phyloP scores from a whole-genome alignment of 768 basidiomycete species.

The Russula compacta region DNA sequence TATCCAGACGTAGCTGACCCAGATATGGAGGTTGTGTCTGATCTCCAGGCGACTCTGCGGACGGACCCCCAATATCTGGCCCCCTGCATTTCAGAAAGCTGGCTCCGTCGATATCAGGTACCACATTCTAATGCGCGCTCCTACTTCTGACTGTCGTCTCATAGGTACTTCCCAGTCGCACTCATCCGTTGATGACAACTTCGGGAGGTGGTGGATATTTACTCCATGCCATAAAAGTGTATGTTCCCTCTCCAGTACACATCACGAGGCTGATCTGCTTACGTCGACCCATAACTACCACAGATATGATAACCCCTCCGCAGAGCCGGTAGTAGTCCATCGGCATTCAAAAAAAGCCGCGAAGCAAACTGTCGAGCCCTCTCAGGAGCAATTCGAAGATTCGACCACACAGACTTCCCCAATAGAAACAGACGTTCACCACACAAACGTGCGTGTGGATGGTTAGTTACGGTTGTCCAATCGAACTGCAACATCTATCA shows the following conservation, averaged over 20 bases:
- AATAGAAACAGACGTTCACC: not conserved
- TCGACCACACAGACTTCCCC: not conserved
- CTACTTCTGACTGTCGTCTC: not conserved
- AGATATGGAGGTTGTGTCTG: constrained; percentile 52
- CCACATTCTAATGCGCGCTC: not conserved
- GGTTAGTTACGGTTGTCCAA: not conserved
- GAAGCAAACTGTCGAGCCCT: constrained; percentile 20
- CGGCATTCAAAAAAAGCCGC: constrained; percentile 28
- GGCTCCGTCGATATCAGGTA: constrained; percentile 83
- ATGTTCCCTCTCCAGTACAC: constrained; percentile 20
- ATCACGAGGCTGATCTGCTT: not conserved
- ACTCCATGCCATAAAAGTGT: constrained; percentile 84
- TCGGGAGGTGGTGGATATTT: constrained; percentile 86
- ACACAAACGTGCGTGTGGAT: not conserved
- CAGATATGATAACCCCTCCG: constrained; percentile 52
- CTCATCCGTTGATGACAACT: constrained; percentile 90
- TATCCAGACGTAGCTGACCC: not conserved
- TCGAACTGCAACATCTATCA: not conserved
- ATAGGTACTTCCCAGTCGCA: constrained; percentile 84
- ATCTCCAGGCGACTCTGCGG: constrained; percentile 65
- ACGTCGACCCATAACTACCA: not conserved
- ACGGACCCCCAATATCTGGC: constrained; percentile 58
- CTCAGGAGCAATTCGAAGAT: not conserved
- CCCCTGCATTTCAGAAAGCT: constrained; percentile 75
- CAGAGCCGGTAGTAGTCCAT: constrained; percentile 43